Base-by-base conservation (phyloP, 371 early-diverging fungal genomes). In the Nematocida parisii region DNA sequence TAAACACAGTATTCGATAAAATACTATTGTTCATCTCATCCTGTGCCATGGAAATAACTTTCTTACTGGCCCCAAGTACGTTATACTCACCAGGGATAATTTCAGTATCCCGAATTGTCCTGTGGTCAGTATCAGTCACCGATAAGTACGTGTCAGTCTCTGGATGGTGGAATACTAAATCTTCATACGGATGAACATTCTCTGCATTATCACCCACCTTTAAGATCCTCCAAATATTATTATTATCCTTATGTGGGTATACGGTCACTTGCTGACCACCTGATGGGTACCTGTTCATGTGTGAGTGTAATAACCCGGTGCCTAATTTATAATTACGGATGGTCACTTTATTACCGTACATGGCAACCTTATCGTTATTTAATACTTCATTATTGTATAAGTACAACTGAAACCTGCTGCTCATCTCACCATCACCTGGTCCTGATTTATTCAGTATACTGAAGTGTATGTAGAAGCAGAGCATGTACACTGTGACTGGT, bases 191-290 rank as follows among this genome's bases (percentile, higher is more conserved):
- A n/a, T 58, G 40, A 4, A 87, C 61, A 54, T 70, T 71, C 15
- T 39, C 45, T 5, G 81, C 71, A 71, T 83, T 75, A 18, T 52
- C 52, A 24, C 70, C 60, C 7, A 86, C 85, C 64, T 85, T 83
- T 46, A 86, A 87, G 55, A 88, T 72, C 24, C 71, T 82, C 94
- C 95, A 99, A 67, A 94, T 89, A 86, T 99, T 98, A 88, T 99
- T 99, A 66, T 84, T 83, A 87, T 98, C 98, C 84, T 93, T 94
- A 87, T 96, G 94, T 67, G 91, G 92, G 86, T 99, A 99, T 67
- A 92, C 92, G 0, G 99, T 97, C n/a, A 98, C 91, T 86, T 98
- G 97, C 83, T 97, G 95, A 84, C 93, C 95, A 66, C 91, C 90
- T 5, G 93, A 95, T 5, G 98, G 98, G 83, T 91, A 99, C 11